Conservation (phyloP, 1,139 yeast genomes). For the Lodderomyces metapsilosis region DNA sequence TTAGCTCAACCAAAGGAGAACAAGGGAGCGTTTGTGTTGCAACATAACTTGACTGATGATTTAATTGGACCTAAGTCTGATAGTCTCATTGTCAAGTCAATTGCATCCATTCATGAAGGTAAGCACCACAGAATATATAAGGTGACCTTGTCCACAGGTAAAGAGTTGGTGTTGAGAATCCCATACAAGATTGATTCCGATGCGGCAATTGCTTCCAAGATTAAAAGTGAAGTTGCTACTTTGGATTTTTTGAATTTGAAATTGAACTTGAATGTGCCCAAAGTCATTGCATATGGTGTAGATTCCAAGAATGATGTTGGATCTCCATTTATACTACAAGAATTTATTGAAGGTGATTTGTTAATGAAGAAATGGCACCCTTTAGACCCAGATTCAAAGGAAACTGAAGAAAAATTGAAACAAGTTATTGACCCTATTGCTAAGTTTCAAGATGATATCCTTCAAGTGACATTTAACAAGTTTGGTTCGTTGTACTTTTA, state of each 20-base stretch:
- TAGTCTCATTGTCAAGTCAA: conserved; percentile 57
- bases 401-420: conserved; percentile 41
- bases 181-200: conserved; percentile 77
- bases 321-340: conserved; percentile 78
- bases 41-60: conserved; percentile 42
- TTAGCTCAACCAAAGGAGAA: conserved; percentile 22
- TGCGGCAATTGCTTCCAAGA: conserved; percentile 60
- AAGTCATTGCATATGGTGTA: conserved; percentile 70
- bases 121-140: conserved; percentile 87
- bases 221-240: conserved; percentile 92
- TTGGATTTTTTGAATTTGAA: conserved; percentile 70
- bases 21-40: conserved; percentile 44
- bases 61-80: conserved; percentile 38
- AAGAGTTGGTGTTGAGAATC: conserved; percentile 69
- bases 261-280: conserved; percentile 61
- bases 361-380: conserved; percentile 94
- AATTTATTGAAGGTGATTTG: conserved; percentile 72
- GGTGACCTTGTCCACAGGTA: conserved; percentile 60
- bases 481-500: conserved; percentile 81
- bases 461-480: conserved; percentile 57
- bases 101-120: conserved; percentile 89
- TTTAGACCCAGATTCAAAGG: conserved; percentile 41
- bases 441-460: conserved; percentile 54
- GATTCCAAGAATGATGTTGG: conserved; percentile 60
- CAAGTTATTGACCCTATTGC: conserved; percentile 62